Base-by-base conservation (phyloP, 345 rosid genomes). In the Populus tremula region DNA sequence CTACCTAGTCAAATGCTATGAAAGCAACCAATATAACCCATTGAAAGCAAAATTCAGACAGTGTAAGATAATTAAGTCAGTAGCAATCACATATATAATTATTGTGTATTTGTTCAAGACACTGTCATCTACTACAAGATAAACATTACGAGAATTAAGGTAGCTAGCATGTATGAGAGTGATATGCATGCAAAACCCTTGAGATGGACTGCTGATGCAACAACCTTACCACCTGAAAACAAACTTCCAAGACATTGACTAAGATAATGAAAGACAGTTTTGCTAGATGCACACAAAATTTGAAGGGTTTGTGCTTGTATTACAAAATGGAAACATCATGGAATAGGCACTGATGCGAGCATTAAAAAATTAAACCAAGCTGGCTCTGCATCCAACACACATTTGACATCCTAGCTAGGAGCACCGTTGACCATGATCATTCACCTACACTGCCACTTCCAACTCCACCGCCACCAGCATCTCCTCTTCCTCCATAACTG, bases 401-500 rank as follows among this genome's bases (percentile, higher is more conserved):
- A 45, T 45, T 45, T 45, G 50, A 45, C 50, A 45, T 2, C 50
- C 50, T 13, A 45, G 50, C 50, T 45, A 13, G 50, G 50, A 12
- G 50, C 50, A 45, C 50, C 50, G 16, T 8, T 59, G 13, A 25
- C 64, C 23, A 6, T 59, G 43, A 3, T 45, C 36, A 27, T 39
- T 29, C 70, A 45, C 54, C 69, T 0, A n/a, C 61, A 10, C 74
- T 29, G 0, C 49, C 69, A 3, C 71, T 66, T 3, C 82, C 78
- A 0, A 67, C 71, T 0, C 67, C 65, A 2, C 76, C 72, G 0
- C 79, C 76, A 0, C 67, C 77, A 0, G 78, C 82, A 0, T 73
- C 73, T 0, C 81, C 81, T 0, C 77, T 68, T 14, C 73, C 78
- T n/a, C 82, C 78, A 12, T 43, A 54, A 5, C 39, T 54, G 43